A percentile compares a stretch with the other conserved stretches of the same genome.
Evolutionary conservation across 129 eudicot species (phyloP).

Genomic region (Pseudognaphalium luteoalbum): DNA sequence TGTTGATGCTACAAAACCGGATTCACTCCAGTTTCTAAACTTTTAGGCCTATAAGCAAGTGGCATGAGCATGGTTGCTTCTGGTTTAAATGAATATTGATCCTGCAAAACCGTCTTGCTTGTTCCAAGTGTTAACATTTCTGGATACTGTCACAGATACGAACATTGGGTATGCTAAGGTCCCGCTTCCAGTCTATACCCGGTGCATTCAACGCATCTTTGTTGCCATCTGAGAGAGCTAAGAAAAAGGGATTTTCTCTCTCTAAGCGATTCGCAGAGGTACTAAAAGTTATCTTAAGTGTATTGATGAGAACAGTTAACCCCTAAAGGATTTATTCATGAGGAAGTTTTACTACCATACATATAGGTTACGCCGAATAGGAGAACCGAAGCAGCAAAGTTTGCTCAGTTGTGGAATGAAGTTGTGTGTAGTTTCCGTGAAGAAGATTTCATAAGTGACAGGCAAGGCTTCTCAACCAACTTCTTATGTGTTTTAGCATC

Average conservation of each 20-base stretch:
- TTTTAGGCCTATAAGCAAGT: not conserved
- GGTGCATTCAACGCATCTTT: conserved; percentile 89
- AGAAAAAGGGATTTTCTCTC: conserved; percentile 68
- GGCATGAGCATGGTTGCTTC: not conserved
- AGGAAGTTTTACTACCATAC: conserved; percentile 15
- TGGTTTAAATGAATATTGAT: conserved; percentile 6
- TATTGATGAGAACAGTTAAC: conserved; percentile 9
- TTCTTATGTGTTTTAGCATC: conserved; percentile 16
- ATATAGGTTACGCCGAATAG: conserved; percentile 71
- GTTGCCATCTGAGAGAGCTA: conserved; percentile 76
- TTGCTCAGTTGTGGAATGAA: conserved; percentile 98
- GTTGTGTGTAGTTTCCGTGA: conserved; percentile 84
- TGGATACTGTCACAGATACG: conserved; percentile 64
- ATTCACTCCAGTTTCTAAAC: not conserved
- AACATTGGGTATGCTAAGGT: conserved; percentile 87
- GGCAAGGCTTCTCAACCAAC: conserved; percentile 52
- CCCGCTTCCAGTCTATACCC: conserved; percentile 91
- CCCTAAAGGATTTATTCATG: conserved; percentile 19
- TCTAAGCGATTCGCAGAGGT: conserved; percentile 85
- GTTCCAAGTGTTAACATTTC: conserved; percentile 17
- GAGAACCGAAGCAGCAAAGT: conserved; percentile 97
- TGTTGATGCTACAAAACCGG: conserved; percentile 1
- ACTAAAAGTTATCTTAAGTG: conserved; percentile 12
- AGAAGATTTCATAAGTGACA: conserved; percentile 97
- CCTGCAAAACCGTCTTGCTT: conserved; percentile 15